Evolutionary conservation across 192 early-diverging fungal genomes (phyloP), one percentile per base, ranked within the genome.

Genomic region (Martensiomyces pterosporus): DNA sequence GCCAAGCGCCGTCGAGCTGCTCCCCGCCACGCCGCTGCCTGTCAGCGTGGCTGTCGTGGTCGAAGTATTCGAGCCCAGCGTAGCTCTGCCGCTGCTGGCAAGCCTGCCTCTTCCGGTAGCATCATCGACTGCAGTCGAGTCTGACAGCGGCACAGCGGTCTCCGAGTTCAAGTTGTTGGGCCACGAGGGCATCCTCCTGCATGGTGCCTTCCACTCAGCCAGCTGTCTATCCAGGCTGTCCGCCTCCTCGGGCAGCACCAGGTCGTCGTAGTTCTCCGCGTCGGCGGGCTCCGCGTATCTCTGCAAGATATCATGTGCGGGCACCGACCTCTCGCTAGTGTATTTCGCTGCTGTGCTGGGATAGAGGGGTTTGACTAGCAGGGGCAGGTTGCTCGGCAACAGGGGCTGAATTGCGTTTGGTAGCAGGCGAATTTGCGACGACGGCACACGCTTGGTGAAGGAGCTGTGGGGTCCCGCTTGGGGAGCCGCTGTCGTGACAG

Each of bases 161-260:
- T 40, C 21, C 42, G 45, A 32, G 5, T 32, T 29, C 26, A 34
- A 39, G 36, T 37, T 44, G 52, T 38, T 54, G 22, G 60, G 47
- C 48, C 65, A 68, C 17, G 54, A 55, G 34, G 47, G 57, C 45
- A 55, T 39, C 27, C 43, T 53, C 26, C 49, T 49, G 23, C 54
- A 50, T 32, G 67, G 67, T 33, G 67, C 62, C 58, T 56, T 57
- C 67, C 53, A 53, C 26, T 57, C 53, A 2, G 59, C 47, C 40
- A 69, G 39, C 27, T 69, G 67, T 36, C 24, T 39, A 39, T 69
- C 67, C 49, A 69, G 55, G 46, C 44, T 39, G 45, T 54, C 59
- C 46, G 39, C 67, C 5, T 69, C 67, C 22, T 69, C 59, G 10
- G 67, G 67, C 32, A 69, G 48, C 47, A 69, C 67, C 59, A 69